These are phyloP conservation scores for Hypomontagnella submonticulosa DNA, from an alignment of 495 filamentous ascomycete genomes.

Conservation along the genomic window DNA sequence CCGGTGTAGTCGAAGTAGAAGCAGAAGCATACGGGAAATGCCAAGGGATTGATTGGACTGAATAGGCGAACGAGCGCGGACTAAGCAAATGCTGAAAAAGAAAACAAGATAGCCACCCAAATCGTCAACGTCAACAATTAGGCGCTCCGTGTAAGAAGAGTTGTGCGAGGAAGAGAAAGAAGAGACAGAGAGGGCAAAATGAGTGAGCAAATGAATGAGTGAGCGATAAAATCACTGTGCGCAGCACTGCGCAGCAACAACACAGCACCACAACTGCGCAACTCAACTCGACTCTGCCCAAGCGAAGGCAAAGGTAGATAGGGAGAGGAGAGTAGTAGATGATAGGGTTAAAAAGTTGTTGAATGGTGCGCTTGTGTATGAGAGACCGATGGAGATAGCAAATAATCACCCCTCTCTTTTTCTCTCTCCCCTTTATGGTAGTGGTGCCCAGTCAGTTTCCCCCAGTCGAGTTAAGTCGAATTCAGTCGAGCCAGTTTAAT, in stretches of 20 bases:
- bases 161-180: neutral
- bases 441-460: conserved; percentile 35
- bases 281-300: conserved; percentile 11
- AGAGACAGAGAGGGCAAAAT: conserved; percentile 18
- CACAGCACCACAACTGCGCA: conserved; percentile 16
- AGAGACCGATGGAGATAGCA: conserved; percentile 15
- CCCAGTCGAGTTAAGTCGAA: conserved; percentile 23
- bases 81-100: conserved; percentile 16
- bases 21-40: conserved; percentile 17
- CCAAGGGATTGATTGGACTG: conserved; percentile 13
- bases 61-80: conserved; percentile 8
- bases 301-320: conserved; percentile 4
- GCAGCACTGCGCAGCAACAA: neutral
- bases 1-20: conserved; percentile 3
- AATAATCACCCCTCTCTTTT: conserved; percentile 30
- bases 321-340: neutral
- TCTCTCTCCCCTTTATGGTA: conserved; percentile 7
- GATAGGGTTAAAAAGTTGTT: conserved; percentile 3
- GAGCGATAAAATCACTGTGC: conserved; percentile 19
- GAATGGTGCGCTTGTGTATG: conserved; percentile 26
- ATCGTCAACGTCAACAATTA: conserved; percentile 9
- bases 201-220: conserved; percentile 8
- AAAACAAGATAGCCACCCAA: conserved; percentile 14
- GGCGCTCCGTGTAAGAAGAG: too few relatives aligned
- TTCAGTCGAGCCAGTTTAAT: neutral